Conservation (phyloP, 495 filamentous ascomycete genomes). For the Pseudotulostoma volvatum region DNA sequence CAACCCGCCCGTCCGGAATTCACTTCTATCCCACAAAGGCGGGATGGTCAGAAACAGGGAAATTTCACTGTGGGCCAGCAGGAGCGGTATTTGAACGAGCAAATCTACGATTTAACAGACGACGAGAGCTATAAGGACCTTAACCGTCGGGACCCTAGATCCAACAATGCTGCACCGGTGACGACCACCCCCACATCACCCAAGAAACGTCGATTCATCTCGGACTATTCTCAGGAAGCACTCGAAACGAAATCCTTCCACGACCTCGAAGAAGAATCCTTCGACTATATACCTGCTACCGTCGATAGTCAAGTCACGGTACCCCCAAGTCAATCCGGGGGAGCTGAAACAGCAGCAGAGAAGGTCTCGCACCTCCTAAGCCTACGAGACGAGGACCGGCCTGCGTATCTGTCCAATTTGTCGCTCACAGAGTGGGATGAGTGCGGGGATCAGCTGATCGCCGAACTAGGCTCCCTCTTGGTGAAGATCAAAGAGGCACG, state of each 20-base stretch:
- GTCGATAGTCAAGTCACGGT: background rate
- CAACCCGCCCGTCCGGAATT: constrained; percentile 7
- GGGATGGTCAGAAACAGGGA: background rate
- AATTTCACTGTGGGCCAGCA: background rate
- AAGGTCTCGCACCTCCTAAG: constrained; percentile 16
- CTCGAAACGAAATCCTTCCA: constrained; percentile 26
- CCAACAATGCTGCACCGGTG: background rate
- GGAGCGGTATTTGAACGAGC: background rate
- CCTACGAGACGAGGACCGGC: constrained; percentile 30
- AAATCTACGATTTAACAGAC: background rate
- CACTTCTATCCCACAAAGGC: background rate
- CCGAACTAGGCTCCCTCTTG: constrained; percentile 47
- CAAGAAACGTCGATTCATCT: constrained; percentile 22
- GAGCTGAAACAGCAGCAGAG: constrained; percentile 9
- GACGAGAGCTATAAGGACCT: background rate
- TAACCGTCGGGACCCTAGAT: background rate
- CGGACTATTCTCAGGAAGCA: constrained; percentile 27
- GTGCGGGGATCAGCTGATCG: constrained; percentile 64
- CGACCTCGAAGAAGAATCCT: constrained; percentile 29
- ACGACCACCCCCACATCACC: constrained; percentile 7
- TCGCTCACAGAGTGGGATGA: constrained; percentile 63
- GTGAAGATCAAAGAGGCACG: constrained; percentile 46
- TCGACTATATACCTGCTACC: constrained; percentile 22
- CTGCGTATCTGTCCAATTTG: constrained; percentile 46
- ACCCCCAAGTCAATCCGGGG: background rate